Base-by-base conservation (phyloP, 1,284 basidiomycete species). In the Golubevia sp. region DNA sequence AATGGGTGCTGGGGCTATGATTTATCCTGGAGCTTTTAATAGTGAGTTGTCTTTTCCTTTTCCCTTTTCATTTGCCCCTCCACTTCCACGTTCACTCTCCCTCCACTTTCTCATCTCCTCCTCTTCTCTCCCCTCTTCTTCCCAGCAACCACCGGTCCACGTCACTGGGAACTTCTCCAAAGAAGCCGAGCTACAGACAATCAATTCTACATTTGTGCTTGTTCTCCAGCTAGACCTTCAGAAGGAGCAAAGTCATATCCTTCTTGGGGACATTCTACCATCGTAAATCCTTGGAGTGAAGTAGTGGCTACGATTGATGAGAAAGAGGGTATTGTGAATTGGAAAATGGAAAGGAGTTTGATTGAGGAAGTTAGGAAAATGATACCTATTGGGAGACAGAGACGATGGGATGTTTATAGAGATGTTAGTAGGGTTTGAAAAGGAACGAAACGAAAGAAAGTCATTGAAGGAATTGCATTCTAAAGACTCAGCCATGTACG, bases 261-360 rank as follows among this genome's bases (percentile, higher is more conserved):
- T 0, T 73, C 80, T 3, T 83, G 76, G 76, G 80, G 80, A 2
- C 77, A 80, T 53, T 69, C 67, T 25, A 79, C 66, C 27, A 57
- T 82, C 21, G 71, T 76, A 6, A 78, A 80, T 30, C 80, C 80
- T 4, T 65, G 93, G 86, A 97, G 91, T n/a, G 87, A 89, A 63
- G 88, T 96, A 25, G 83, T 97, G 2, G 88, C 86, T 2, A 91
- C 95, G 79, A 91, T 93, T 8, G 88, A 88, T 38, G 91, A 97
- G 73, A 86, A 87, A 2, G 93, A 96, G 84, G 88, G 89, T 25
- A 94, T 96, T 64, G 79, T 97, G 6, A 69, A 61, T 58, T 70
- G 70, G n/a, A 67, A 66, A 2, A 38, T 83, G 3, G 70, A 80
- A 18, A 75, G 73, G 0, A 68, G 72, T 34, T 68, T 72, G 59